Conservation (phyloP, 805 yeast genomes). For the Metschnikowia kofuensis region DNA sequence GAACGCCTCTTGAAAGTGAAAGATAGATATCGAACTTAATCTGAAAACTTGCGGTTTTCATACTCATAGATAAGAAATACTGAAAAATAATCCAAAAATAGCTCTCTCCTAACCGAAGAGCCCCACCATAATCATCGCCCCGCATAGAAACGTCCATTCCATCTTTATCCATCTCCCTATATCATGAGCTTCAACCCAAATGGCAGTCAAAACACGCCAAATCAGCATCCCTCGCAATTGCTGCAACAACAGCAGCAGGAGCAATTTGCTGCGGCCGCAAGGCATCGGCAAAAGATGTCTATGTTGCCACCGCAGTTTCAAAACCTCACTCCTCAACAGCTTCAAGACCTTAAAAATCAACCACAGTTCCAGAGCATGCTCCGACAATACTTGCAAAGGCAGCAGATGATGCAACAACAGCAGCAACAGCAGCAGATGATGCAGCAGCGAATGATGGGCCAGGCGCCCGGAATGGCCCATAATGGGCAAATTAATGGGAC, state of each 20-base stretch:
- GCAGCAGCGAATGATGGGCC: constrained; percentile 14
- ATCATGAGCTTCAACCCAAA: constrained; percentile 16
- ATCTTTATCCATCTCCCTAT: background rate
- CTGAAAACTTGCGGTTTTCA: background rate
- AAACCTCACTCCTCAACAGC: constrained; percentile 40
- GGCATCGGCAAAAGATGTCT: constrained; percentile 25
- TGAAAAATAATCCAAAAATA: too few relatives aligned
- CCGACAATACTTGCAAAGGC: constrained; percentile 39
- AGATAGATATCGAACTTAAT: background rate
- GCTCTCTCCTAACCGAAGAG: too few relatives aligned
- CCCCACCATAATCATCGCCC: too few relatives aligned
- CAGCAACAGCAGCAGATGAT: constrained; percentile 28
- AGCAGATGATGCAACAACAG: constrained; percentile 38
- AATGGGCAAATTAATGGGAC: background rate
- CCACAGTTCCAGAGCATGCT: constrained; percentile 43
- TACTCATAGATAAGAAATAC: too few relatives aligned
- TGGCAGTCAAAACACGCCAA: constrained; percentile 7
- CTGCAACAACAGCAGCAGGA: constrained; percentile 10
- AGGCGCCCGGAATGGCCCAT: constrained; percentile 6
- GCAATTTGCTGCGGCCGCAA: constrained; percentile 9
- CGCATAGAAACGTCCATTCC: background rate
- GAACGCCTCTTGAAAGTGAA: background rate
- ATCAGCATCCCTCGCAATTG: constrained; percentile 3
- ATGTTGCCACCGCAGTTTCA: constrained; percentile 26
- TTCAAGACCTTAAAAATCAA: constrained; percentile 40